These are phyloP conservation scores for Lavandula angustifolia DNA, from an alignment of 257 asterid genomes.

Conservation along the genomic window DNA sequence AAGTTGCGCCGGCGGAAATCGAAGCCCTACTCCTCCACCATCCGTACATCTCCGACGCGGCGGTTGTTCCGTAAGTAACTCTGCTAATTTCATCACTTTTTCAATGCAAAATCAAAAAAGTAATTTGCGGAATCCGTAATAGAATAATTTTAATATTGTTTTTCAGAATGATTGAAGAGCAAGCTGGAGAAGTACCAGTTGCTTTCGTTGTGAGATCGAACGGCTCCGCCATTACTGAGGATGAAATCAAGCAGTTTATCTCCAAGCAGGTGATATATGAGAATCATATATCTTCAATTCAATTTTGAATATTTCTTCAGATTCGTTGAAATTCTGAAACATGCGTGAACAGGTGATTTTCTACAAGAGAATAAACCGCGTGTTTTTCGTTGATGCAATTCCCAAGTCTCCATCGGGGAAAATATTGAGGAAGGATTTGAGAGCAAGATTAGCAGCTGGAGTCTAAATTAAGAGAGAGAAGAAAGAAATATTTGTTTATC, in stretches of 20 bases:
- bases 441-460: conserved; percentile 68
- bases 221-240: conserved; percentile 58
- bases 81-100: background rate
- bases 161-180: conserved; percentile 76
- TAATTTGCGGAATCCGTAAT: background rate
- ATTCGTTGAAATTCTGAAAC: background rate
- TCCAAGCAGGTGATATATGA: conserved; percentile 39
- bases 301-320: background rate
- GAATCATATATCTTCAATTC: background rate
- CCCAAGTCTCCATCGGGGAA: conserved; percentile 91
- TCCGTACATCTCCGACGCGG: conserved; percentile 77
- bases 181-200: conserved; percentile 92
- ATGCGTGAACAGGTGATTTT: conserved; percentile 55
- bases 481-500: background rate
- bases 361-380: conserved; percentile 73
- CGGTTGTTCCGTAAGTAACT: conserved; percentile 68
- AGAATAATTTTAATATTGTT: background rate
- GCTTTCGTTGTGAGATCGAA: conserved; percentile 75
- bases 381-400: conserved; percentile 64
- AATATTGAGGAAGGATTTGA: conserved; percentile 79
- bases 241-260: conserved; percentile 72
- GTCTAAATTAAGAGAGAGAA: conserved; percentile 26
- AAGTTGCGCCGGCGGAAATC: conserved; percentile 91
- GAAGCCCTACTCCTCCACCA: conserved; percentile 78
- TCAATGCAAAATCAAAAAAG: no score